Base-by-base conservation (phyloP, 2,329 filamentous ascomycete species). In the Aspergillus fijiensis region DNA sequence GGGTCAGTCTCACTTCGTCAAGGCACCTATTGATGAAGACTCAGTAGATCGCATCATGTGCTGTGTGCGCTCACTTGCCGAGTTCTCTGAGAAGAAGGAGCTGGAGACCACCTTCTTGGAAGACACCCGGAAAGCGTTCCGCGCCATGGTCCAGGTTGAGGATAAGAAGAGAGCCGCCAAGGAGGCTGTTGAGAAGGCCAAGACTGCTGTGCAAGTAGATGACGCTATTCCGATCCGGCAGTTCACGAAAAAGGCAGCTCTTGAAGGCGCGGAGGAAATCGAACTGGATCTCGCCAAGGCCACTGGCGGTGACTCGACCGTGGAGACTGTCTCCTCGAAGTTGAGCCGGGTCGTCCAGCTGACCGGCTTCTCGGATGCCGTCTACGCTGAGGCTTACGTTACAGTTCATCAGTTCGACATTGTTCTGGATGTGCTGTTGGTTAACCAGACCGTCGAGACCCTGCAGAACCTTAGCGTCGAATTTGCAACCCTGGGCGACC, bases 371-470 rank as follows among this genome's bases (percentile, higher is more conserved):
- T 98, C 95, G 0, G 95, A 99, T 72, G 89, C 95, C 1, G 95
- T 99, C 14, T 99, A 99, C 70, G 95, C 92, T n/a, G 95, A 99
- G 79, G 95, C 95, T 5, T 99, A 99, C 70, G 94, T 99, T 72
- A 96, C 96, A 76, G 94, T 99, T 10, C 93, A 98, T 76, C 95
- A 99, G 76, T 99, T 99, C 72, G 95, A 99, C 73, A 99, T 99
- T 70, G 90, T 99, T 16, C 84, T 99, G 27, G 95, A 99, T 72
- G 95, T 99, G 9, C 85, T 99, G 3, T 84, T 99, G 23, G 95
- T 99, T 71, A 99, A 99, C 77, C 95, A 99, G 78, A 98, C 95
- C 0, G 91, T 89, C 14, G 94, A 98, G 72, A 99, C 95, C 2
- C 84, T 99, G 25, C 95, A 98, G 76, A 99, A 99, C 71, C 84